Base-by-base conservation (phyloP, 441 rosid genomes). In the Raphanus hybrid region DNA sequence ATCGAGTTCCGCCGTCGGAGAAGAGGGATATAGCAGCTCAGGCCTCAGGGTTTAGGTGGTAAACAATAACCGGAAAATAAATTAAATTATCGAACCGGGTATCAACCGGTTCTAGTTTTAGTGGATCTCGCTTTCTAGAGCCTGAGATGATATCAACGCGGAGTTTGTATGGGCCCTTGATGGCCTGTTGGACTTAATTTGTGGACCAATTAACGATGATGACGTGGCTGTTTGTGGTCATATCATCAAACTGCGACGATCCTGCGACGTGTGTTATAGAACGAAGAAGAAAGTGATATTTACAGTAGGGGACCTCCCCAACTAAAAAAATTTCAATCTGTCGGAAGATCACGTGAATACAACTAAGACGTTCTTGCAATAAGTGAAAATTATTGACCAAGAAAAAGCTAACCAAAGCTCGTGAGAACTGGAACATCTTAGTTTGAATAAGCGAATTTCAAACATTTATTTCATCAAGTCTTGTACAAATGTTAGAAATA, bases 321-420 rank as follows among this genome's bases (percentile, higher is more conserved):
- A 78, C 81, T 61, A 41, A 2, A 29, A 2, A 29, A 64, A n/a
- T 61, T 32, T 67, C n/a, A 39, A 70, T 64, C 32, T 68, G 82
- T 73, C 75, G 82, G 78, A 78, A 67, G 7, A 67, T 73, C 74
- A 78, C 81, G 81, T 78, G 75, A 63, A 62, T 60, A 78, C 82
- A 78, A 62, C 75, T 55, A 73, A 68, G 4, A 29, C 34, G 34
- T 29, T 29, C 5, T 73, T 26, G 67, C 58, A 66, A 15, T 67
- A 64, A 12, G 11, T 41, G 27, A 14, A 27, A 45, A 45, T 27
- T 78, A 71, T 65, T 78, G 73, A 71, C 77, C 35, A 32, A 45
- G 9, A 32, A 48, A 64, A 59, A 12, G 3, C 6, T 29, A 16
- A 3, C 5, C 29, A 64, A 64, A 57, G 37, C 12, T 64, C 39